Conservation (phyloP, 169 alveolate species). For the Cyclospora cayetanensis region DNA sequence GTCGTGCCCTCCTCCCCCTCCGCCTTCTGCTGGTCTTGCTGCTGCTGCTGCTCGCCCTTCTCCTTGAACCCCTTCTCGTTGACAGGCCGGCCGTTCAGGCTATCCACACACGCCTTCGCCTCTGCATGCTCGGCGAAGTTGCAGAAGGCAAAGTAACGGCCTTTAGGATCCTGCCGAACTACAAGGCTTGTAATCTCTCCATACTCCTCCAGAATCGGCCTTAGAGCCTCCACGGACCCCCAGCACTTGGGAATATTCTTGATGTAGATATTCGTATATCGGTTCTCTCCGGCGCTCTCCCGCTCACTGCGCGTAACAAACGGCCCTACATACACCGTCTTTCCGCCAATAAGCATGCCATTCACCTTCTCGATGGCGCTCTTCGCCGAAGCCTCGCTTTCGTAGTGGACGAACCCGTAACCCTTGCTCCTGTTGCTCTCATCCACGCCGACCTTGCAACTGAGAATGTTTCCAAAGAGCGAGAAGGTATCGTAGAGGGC, state of each 20-base stretch:
- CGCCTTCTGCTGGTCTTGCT: constrained; percentile 24
- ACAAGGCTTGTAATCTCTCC: constrained; percentile 92
- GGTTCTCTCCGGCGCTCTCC: constrained; percentile 77
- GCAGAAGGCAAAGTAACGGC: constrained; percentile 90
- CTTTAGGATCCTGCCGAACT: constrained; percentile 86
- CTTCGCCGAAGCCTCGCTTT: constrained; percentile 92
- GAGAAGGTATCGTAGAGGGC: constrained; percentile 94
- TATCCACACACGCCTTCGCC: constrained; percentile 91
- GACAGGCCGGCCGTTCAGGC: constrained; percentile 85
- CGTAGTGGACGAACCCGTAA: constrained; percentile 97
- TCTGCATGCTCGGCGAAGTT: constrained; percentile 87
- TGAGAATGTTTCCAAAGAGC: constrained; percentile 93
- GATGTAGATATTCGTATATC: constrained; percentile 91
- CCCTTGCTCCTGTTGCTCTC: constrained; percentile 86
- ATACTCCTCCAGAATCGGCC: constrained; percentile 45
- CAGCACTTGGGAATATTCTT: constrained; percentile 92
- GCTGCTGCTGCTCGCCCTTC: constrained; percentile 6
- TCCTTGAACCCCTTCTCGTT: constrained; percentile 65
- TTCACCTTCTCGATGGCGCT: constrained; percentile 93
- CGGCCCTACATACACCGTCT: constrained; percentile 91
- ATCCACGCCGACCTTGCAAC: constrained; percentile 89
- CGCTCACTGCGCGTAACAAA: constrained; percentile 88
- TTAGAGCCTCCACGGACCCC: constrained; percentile 81
- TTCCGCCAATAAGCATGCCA: constrained; percentile 92
- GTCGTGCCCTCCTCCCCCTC: constrained; percentile 10